Evolutionary conservation across 2,329 filamentous ascomycete species (phyloP), one percentile per base, ranked within the genome.

Genomic region (Cladophialophora chaetospira): DNA sequence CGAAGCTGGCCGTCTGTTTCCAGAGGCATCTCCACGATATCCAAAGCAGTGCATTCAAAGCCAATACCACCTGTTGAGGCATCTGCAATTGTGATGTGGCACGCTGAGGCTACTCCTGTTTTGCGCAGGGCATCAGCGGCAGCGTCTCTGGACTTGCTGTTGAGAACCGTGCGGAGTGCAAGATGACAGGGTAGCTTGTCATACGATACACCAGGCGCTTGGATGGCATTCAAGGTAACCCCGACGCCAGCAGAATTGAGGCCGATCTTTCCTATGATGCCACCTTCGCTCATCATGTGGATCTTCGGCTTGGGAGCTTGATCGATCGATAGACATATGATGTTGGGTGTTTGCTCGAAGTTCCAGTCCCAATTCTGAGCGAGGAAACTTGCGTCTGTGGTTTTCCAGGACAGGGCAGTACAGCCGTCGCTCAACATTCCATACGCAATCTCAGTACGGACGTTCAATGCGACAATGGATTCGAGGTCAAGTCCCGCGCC

Each of bases 341-440:
- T 67, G 63, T 84, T 83, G 42, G 71, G 65, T 53, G 77, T 75
- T 63, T 82, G 79, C 33, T 68, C 70, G 0, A 67, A 66, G 68
- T 77, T 73, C 80, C 80, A 82, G 61, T 84, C 81, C 82, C 82
- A 84, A 49, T 84, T 84, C 69, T 84, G 82, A 5, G 74, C 78
- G 8, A 83, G 66, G 53, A 76, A 77, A 17, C 71, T 65, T 5
- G 62, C 57, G 1, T 68, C 65, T 3, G 55, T 61, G 2, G 74
- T 79, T 47, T 74, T 73, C 80, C 80, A 84, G 6, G 75, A 74
- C 8, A 85, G 65, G 15, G 79, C 75, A 3, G 82, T 84, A 63
- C 82, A 85, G 8, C 82, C 82, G 65, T 85, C 82, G 40, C 71
- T 78, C 60, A 82, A 81, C 56, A 79, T 67, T 0, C 82, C 82